Conservation (phyloP, 306 rosid species). For the Quercus wislizeni region DNA sequence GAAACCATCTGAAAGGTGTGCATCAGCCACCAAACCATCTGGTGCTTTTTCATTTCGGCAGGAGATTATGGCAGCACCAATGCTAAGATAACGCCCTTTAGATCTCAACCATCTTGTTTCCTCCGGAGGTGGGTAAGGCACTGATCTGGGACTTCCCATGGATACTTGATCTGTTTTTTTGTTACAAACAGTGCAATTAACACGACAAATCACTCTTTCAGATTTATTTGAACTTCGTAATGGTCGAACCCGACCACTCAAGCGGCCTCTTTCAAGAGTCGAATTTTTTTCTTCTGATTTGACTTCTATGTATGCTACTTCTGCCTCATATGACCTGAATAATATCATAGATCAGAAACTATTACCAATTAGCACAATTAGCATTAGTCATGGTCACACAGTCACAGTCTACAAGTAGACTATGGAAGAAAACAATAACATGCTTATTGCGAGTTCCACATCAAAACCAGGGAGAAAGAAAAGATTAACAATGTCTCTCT, state of each 20-base stretch:
- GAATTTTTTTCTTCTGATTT: slow-evolving; percentile 54
- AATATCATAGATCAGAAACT: neutral
- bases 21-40: slow-evolving; percentile 93
- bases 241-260: slow-evolving; percentile 22
- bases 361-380: neutral
- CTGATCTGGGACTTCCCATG: slow-evolving; percentile 24
- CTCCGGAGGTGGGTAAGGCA: slow-evolving; percentile 41
- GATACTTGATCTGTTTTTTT: slow-evolving; percentile 31
- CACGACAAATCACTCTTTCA: slow-evolving; percentile 61
- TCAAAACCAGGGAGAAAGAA: neutral
- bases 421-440: neutral
- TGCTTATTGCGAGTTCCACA: neutral
- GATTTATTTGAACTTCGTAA: slow-evolving; percentile 30
- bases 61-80: slow-evolving; percentile 92
- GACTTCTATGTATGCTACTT: slow-evolving; percentile 70
- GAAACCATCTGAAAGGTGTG: slow-evolving; percentile 95
- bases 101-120: slow-evolving; percentile 66
- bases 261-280: slow-evolving; percentile 33
- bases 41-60: slow-evolving; percentile 91
- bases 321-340: slow-evolving; percentile 87
- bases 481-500: neutral
- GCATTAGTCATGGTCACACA: neutral
- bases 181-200: slow-evolving; percentile 66
- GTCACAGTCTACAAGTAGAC: neutral
- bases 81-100: slow-evolving; percentile 75